Evolutionary conservation across 2,329 filamentous ascomycete genomes (phyloP), one percentile per base, ranked within the genome.

Genomic region (Hymenoscyphus fructigenus): DNA sequence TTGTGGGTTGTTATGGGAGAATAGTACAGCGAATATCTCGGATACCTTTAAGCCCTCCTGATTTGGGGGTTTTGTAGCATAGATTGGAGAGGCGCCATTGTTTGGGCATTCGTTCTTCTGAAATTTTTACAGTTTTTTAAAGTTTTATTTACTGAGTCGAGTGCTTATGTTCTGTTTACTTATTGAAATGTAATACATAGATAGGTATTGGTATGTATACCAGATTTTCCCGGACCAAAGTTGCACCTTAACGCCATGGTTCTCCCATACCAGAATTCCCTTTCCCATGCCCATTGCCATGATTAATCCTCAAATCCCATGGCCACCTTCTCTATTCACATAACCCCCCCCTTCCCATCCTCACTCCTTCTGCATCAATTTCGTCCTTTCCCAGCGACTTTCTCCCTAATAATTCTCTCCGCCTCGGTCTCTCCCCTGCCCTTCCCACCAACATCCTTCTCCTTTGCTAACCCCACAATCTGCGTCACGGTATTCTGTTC

Each of bases 401-500:
- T 63, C 34, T 71, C 70, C 60, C 70, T 69, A 14, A 73, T 57
- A 28, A 26, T 66, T 61, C 65, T 68, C 65, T 73, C 70, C 5
- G 67, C 65, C 59, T 70, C 68, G n/a, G 70, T 71, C 63, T 72
- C 70, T 28, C 58, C 53, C 41, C 60, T 55, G 5, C 57, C 36
- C 41, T 64, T 41, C 62, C 62, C 44, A 36, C 64, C 38, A 57
- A 67, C 57, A 41, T 60, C 34, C 34, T 36, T 66, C 53, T 63
- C 65, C 65, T 66, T 70, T 59, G 60, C 64, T 34, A 63, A 66
- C 56, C 66, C 70, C 15, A 72, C 60, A 26, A 76, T 65, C 58
- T 76, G 71, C 36, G 70, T 68, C 66, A 76, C 65, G 75, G 78
- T 64, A 67, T 72, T 59, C 60, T 75, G 72, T 20, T 75, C 71